Conservation (phyloP, 2,329 filamentous ascomycete species). For the Aspergillus sojae region DNA sequence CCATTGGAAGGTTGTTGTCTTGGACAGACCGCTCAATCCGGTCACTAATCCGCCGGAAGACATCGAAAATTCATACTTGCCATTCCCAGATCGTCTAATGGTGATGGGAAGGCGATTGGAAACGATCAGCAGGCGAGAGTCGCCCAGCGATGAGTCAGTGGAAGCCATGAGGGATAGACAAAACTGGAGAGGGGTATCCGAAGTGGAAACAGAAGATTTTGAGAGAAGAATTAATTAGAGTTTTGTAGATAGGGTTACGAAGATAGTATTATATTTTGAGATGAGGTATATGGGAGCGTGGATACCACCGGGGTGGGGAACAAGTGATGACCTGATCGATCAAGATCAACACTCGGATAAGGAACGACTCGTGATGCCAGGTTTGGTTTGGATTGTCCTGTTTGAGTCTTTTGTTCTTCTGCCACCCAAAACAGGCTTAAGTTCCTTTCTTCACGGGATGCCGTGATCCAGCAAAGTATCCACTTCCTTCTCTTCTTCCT, state of each 20-base stretch:
- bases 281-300: not conserved
- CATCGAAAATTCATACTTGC: conserved; percentile 87
- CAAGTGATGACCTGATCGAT: not conserved
- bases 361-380: not conserved
- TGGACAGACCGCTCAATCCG: conserved; percentile 82
- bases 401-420: conserved; percentile 7
- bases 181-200: not conserved
- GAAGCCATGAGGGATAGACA: conserved; percentile 12
- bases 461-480: not conserved
- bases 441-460: not conserved
- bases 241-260: conserved; percentile 3
- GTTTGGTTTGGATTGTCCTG: not conserved
- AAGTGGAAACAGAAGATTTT: not conserved
- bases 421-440: conserved; percentile 1
- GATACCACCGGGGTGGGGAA: not conserved
- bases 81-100: conserved; percentile 86
- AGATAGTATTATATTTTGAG: not conserved
- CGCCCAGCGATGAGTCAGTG: conserved; percentile 18
- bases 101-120: conserved; percentile 93
- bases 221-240: not conserved
- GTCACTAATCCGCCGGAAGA: conserved; percentile 92
- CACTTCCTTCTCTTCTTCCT: not conserved
- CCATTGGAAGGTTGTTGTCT: conserved; percentile 91
- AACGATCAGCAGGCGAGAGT: conserved; percentile 69
- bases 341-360: not conserved